These are phyloP conservation scores for Porcisia hertigi DNA, from an alignment of 208 protist species.

Conservation along the genomic window DNA sequence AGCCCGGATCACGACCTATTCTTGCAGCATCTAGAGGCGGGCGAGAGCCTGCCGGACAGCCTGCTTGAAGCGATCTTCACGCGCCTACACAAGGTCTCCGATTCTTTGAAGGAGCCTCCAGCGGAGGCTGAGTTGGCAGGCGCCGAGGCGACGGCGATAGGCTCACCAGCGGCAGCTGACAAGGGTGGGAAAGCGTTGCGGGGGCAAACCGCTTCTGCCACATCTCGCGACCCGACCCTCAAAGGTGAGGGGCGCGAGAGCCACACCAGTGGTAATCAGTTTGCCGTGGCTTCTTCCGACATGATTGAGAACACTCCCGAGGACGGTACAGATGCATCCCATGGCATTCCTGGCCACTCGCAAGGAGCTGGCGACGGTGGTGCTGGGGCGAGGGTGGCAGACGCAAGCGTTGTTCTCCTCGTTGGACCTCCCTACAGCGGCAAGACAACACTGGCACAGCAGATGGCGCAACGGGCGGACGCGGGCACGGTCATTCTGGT, in stretches of 20 bases:
- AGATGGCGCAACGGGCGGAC: constrained; percentile 28
- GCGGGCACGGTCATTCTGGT: constrained; percentile 29
- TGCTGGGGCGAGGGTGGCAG: neutral
- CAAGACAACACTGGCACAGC: constrained; percentile 64
- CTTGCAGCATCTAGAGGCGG: constrained; percentile 62
- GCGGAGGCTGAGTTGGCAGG: neutral
- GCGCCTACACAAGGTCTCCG: constrained; percentile 30
- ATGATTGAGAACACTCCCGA: neutral
- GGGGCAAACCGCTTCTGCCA: neutral
- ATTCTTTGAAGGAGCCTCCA: constrained; percentile 11
- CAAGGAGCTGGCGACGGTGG: neutral
- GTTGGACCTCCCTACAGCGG: constrained; percentile 77
- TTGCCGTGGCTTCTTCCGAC: neutral
- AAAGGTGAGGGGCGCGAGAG: constrained; percentile 16
- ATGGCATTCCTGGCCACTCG: neutral
- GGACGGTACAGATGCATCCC: neutral
- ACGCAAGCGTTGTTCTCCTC: constrained; percentile 54
- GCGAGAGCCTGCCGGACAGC: constrained; percentile 63
- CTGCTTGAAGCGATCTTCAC: constrained; percentile 74
- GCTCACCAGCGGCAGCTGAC: neutral
- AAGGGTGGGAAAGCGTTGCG: constrained; percentile 1
- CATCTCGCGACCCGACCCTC: neutral
- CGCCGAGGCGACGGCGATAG: neutral
- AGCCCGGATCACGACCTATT: constrained; percentile 47
- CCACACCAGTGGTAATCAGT: constrained; percentile 6